Evolutionary conservation across 2,329 filamentous ascomycete genomes (phyloP), one percentile per base, ranked within the genome.

Genomic region (Cladosporium phlei): DNA sequence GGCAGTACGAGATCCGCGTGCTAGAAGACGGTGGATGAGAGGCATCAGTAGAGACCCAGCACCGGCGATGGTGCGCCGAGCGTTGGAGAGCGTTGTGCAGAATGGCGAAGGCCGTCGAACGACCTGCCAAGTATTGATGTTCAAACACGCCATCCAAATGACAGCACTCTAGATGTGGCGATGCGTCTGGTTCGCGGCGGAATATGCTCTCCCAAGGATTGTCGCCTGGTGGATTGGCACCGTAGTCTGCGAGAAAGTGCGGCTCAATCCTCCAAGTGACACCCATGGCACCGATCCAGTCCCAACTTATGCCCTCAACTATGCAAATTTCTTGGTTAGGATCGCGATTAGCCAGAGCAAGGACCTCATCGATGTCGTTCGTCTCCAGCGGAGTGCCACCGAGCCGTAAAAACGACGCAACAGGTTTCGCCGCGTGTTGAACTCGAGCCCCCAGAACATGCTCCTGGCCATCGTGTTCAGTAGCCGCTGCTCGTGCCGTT

Each of bases 61-160:
- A 33, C 25, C 16, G 29, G 14, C 29, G 40, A 12, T 7, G 30
- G 16, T 44, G 20, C 17, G 40, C 11, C 9, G 29, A 33, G 40
- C 12, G 17, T 3, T 10, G 11, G 9, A 34, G 40, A n/a, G 11
- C 20, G 7, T 16, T 19, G 11, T 12, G 24, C 28, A 44, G 6
- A 16, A 19, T 34, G 29, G 34, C 40, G n/a, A 22, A 12, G 17
- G 20, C 37, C 12, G 14, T 17, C 9, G 22, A 5, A 17, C 28
- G 22, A 12, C n/a, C 12, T 5, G 24, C 24, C 22, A 44, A 20
- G n/a, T 44, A 14, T 9, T 34, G 40, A 21, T 34, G 29, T 19
- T 44, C 40, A 14, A 44, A 44, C 11, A 44, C 40, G 7, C 29
- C 40, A 16, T 44, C 40, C 9, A 35, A 12, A 34, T 44, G 21